These are phyloP conservation scores for Thinopyrum elongatum DNA, from an alignment of 176 grass and related monocot species.

Conservation along the genomic window DNA sequence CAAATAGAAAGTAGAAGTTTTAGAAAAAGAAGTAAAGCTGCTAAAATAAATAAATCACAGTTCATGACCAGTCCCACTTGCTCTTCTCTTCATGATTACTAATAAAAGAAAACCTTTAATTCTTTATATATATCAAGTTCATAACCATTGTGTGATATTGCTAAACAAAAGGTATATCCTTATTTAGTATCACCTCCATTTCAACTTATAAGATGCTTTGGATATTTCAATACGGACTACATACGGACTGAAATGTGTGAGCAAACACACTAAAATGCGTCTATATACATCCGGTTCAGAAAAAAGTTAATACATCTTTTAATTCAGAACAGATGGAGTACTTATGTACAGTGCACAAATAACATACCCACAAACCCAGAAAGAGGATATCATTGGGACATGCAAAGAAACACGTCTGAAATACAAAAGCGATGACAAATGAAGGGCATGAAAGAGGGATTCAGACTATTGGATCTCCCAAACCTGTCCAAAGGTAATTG, in stretches of 20 bases:
- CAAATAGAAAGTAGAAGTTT: conserved; percentile 12
- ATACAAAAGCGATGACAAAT: neutral
- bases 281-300: no score
- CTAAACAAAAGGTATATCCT: neutral
- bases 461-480: neutral
- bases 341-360: neutral
- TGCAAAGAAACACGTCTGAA: neutral
- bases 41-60: neutral
- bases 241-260: no score
- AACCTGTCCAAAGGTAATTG: conserved; percentile 93
- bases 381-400: neutral
- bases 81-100: neutral
- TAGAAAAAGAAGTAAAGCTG: neutral
- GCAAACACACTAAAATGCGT: no score
- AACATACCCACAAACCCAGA: neutral
- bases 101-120: neutral
- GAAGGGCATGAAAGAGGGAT: conserved; percentile 6
- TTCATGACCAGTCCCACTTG: neutral
- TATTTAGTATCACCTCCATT: neutral
- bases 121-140: neutral
- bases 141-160: neutral
- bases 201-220: no score
- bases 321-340: no score
- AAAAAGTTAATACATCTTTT: no score
- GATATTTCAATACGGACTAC: no score